Conservation (phyloP, 805 yeast species). For the Jamesozyma jinghongensis region DNA sequence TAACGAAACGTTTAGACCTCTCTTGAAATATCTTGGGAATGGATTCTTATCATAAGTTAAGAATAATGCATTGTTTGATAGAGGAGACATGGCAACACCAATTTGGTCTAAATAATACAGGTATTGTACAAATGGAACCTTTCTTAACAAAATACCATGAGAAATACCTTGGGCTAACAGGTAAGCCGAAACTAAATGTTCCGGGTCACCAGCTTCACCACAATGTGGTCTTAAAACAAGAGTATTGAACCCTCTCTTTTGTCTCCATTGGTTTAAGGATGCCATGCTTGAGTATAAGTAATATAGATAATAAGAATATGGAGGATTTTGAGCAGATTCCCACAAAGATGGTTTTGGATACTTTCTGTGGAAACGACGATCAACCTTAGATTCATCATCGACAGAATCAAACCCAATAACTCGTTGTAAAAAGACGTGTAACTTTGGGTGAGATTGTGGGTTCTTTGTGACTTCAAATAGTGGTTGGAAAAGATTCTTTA, state of each 20-base stretch:
- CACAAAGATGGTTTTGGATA: slow-evolving; percentile 82
- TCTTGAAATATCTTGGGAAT: slow-evolving; percentile 78
- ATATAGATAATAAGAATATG: slow-evolving; percentile 92
- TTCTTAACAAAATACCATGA: slow-evolving; percentile 89
- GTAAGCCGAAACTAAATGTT: slow-evolving; percentile 85
- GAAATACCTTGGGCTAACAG: slow-evolving; percentile 86
- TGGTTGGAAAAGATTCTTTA: slow-evolving; percentile 75
- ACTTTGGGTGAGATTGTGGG: slow-evolving; percentile 84
- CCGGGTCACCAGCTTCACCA: slow-evolving; percentile 99
- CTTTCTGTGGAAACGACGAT: slow-evolving; percentile 70
- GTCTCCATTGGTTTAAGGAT: slow-evolving; percentile 77
- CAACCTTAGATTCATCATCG: slow-evolving; percentile 93
- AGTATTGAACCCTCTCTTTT: slow-evolving; percentile 67
- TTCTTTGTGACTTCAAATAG: slow-evolving; percentile 80
- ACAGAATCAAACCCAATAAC: slow-evolving; percentile 98
- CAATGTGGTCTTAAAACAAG: slow-evolving; percentile 96
- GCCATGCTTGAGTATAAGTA: slow-evolving; percentile 81
- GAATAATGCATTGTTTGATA: slow-evolving; percentile 92
- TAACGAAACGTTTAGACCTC: slow-evolving; percentile 88
- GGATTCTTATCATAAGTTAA: slow-evolving; percentile 96
- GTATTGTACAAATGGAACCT: slow-evolving; percentile 91
- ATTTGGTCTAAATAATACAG: slow-evolving; percentile 88
- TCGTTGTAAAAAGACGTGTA: slow-evolving; percentile 79
- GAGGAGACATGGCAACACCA: slow-evolving; percentile 97
- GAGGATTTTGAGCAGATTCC: slow-evolving; percentile 77